A percentile compares a stretch with the other conserved stretches of the same genome.
phyloP scores from a whole-genome alignment of 176 grass and related monocot genomes.

The Cymbopogon citratus region DNA sequence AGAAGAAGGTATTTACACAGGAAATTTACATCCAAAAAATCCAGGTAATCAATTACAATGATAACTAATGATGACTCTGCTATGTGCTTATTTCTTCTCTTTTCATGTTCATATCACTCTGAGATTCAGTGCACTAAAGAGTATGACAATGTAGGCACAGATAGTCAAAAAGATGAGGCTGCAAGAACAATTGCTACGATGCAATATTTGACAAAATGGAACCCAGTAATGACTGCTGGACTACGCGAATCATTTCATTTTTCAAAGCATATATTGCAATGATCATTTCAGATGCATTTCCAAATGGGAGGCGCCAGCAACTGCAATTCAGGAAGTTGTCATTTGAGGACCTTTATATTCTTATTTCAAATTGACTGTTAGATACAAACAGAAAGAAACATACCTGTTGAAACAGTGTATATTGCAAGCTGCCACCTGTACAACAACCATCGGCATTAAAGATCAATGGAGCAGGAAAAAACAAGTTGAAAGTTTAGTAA shows the following conservation, averaged over 20 bases:
- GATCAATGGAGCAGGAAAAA: conserved; percentile 18
- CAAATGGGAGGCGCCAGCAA: conserved; percentile 79
- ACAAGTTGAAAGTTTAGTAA: conserved; percentile 25
- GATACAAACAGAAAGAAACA: conserved; percentile 16
- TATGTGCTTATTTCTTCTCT: no score
- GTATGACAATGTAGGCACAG: no score
- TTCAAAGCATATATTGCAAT: conserved; percentile 80
- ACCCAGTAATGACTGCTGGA: conserved; percentile 77
- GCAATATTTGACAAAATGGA: conserved; percentile 84
- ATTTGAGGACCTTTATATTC: not conserved
- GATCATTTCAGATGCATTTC: conserved; percentile 88
- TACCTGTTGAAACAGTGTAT: conserved; percentile 77
- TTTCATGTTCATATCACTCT: no score
- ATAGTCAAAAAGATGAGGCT: no score
- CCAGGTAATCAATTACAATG: no score
- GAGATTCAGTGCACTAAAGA: no score
- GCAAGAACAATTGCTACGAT: no score
- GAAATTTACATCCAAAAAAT: no score
- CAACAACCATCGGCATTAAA: conserved; percentile 24
- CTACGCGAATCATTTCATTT: conserved; percentile 68
- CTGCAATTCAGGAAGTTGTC: conserved; percentile 29
- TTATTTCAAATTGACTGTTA: not conserved
- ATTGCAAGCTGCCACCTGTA: conserved; percentile 67
- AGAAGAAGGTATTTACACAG: no score
- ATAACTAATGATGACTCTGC: no score